Evolutionary conservation across 495 filamentous ascomycete species (phyloP), one percentile per base, ranked within the genome.

Genomic region (Penicillium alfredii): DNA sequence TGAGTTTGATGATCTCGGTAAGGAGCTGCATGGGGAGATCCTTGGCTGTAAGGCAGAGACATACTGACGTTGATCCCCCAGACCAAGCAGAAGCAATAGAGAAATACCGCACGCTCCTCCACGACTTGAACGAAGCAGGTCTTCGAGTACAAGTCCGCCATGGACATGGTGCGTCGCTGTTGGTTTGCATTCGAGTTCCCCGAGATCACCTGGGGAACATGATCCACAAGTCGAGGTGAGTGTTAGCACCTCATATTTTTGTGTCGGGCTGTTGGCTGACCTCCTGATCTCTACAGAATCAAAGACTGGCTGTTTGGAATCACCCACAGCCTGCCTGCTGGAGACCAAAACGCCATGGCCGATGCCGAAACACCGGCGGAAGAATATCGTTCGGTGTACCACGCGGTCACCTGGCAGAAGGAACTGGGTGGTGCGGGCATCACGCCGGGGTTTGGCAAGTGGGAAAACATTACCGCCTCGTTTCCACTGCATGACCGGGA

Each of bases 301-400:
- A 88, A 88, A 56, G 92, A 98, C 63, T 98, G 88, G 89, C 75
- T 97, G 18, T 82, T 85, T 54, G 86, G 89, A 15, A 83, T 96
- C 22, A 77, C 82, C 30, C 69, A 81, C 36, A 73, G 72, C 11
- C 76, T 88, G 3, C 92, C 90, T 0, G 73, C 77, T 20, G 60
- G 60, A 20, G 58, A 61, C 21, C 47, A 55, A 10, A 31, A 56
- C 3, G 79, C 88, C 4, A 33, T 47, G 7, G 57, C 45, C 8
- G 63, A 75, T 21, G 78, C 87, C 0, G 66, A 94, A 27, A 86
- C 78, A 6, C 83, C 90, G 44, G 83, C 92, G 15, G 92, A 98
- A 61, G 75, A 88, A n/a, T 72, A 94, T n/a, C 76, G 92, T 24
- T 78, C 92, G 19, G 78, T 94, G 13, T 87, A 94, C 53, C 75